Evolutionary conservation across 305 asterid genomes (phyloP).

Genomic region (Nicotiana rustica): DNA sequence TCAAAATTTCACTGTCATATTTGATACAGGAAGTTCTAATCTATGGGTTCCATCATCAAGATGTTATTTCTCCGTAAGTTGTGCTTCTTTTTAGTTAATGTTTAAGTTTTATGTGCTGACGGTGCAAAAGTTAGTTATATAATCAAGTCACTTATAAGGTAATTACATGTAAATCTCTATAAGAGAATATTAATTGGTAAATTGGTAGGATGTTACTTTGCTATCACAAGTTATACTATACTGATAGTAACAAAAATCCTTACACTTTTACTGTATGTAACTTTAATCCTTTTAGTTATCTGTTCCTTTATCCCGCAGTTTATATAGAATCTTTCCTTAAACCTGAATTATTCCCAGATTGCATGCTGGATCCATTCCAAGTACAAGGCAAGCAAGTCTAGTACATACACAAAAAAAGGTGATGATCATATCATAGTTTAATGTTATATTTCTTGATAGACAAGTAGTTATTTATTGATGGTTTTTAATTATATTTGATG

Average conservation of each 20-base stretch:
- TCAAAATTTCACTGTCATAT: constrained; percentile 81
- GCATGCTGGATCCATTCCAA: constrained; percentile 84
- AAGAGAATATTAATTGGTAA: no score
- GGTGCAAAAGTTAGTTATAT: no score
- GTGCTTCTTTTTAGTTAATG: not conserved
- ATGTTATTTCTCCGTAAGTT: constrained; percentile 84
- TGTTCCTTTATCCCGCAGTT: not conserved
- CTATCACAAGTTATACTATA: no score
- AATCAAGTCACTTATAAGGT: no score
- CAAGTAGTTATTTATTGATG: not conserved
- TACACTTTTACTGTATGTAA: no score
- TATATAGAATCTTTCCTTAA: constrained; percentile 22
- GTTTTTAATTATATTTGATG: constrained; percentile 8
- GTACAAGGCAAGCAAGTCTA: constrained; percentile 77
- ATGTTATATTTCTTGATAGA: no score
- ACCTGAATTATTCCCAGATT: constrained; percentile 51
- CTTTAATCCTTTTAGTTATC: no score
- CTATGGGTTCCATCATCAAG: constrained; percentile 89
- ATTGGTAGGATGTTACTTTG: no score
- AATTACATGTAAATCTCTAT: no score
- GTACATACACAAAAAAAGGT: constrained; percentile 76
- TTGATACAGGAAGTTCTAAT: constrained; percentile 88
- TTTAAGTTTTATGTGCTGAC: no score
- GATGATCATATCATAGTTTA: constrained; percentile 31
- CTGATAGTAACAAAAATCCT: no score